phyloP scores from a whole-genome alignment of 805 yeast species.

The Candida stauntonica region DNA sequence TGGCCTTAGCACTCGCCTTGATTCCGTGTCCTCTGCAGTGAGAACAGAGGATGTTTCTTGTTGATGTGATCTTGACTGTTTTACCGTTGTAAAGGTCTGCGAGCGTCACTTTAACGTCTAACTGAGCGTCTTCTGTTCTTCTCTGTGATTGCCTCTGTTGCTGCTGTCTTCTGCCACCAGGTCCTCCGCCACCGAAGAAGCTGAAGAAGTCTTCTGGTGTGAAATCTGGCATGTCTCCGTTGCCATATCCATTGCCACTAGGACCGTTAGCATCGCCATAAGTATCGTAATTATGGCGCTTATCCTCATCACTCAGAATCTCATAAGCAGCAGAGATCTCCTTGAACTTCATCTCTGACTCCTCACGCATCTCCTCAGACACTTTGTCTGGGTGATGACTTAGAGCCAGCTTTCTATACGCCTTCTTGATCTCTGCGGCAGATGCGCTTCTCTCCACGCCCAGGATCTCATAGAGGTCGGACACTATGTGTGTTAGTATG shows the following conservation, averaged over 20 bases:
- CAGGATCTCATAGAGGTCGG: constrained; percentile 52
- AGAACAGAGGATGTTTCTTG: constrained; percentile 68
- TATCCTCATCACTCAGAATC: constrained; percentile 64
- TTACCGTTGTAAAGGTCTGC: constrained; percentile 81
- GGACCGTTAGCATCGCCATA: constrained; percentile 44
- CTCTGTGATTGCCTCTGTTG: constrained; percentile 7
- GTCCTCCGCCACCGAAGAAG: constrained; percentile 40
- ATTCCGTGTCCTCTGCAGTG: constrained; percentile 77
- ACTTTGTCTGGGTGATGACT: constrained; percentile 88
- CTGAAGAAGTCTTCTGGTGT: constrained; percentile 73
- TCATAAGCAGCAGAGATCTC: constrained; percentile 86
- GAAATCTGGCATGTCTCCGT: constrained; percentile 33
- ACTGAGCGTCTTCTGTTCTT: constrained; percentile 62
- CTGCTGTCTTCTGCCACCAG: constrained; percentile 5
- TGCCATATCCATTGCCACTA: constrained; percentile 34
- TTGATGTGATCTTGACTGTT: constrained; percentile 64
- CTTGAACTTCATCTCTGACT: constrained; percentile 76
- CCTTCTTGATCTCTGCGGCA: constrained; percentile 69
- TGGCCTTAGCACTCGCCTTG: constrained; percentile 49
- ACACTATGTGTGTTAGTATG: constrained; percentile 13
- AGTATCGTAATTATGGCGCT: constrained; percentile 53
- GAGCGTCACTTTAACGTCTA: constrained; percentile 59
- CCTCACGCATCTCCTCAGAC: constrained; percentile 56
- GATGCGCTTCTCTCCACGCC: constrained; percentile 68
- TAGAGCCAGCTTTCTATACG: constrained; percentile 81